Evolutionary conservation across 2,329 filamentous ascomycete genomes (phyloP).

Genomic region (Colletotrichum musicola): DNA sequence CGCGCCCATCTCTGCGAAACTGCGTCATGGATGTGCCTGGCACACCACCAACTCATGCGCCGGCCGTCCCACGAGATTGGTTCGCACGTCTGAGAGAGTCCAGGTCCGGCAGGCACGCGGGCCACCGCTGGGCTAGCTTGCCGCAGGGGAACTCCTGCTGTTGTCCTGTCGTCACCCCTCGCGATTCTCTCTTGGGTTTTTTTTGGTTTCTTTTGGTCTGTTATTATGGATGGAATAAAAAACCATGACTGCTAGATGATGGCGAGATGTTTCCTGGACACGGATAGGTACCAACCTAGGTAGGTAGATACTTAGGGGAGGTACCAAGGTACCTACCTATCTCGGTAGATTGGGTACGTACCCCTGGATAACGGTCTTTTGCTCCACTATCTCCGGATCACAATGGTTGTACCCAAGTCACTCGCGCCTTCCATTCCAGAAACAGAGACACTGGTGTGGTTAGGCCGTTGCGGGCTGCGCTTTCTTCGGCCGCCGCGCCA

Average conservation of each 20-base stretch:
- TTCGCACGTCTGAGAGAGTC: constrained; percentile 8
- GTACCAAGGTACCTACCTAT: not conserved
- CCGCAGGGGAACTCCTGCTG: constrained; percentile 22
- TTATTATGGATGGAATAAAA: not conserved
- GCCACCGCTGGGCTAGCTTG: not conserved
- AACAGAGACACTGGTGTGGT: constrained; percentile 22
- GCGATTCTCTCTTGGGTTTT: constrained; percentile 1
- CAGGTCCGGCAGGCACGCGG: constrained; percentile 34
- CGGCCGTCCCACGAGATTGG: constrained; percentile 35
- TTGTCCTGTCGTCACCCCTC: constrained; percentile 17
- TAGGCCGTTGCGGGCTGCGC: constrained; percentile 26
- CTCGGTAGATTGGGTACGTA: too few species aligned
- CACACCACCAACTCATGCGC: constrained; percentile 28
- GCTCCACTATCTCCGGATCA: too few species aligned
- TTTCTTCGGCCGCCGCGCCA: constrained; percentile 8
- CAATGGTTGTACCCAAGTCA: too few species aligned
- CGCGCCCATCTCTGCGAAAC: constrained; percentile 27
- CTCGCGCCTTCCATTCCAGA: too few species aligned
- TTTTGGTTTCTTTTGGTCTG: not conserved
- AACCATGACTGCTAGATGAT: constrained; percentile 29
- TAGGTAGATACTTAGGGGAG: not conserved
- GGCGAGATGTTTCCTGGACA: not conserved
- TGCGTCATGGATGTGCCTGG: constrained; percentile 38
- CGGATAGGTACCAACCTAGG: not conserved
- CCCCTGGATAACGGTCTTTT: too few species aligned